Evolutionary conservation across 352 stramenopile genomes (phyloP).

Genomic region (Blastocystis sp.): DNA sequence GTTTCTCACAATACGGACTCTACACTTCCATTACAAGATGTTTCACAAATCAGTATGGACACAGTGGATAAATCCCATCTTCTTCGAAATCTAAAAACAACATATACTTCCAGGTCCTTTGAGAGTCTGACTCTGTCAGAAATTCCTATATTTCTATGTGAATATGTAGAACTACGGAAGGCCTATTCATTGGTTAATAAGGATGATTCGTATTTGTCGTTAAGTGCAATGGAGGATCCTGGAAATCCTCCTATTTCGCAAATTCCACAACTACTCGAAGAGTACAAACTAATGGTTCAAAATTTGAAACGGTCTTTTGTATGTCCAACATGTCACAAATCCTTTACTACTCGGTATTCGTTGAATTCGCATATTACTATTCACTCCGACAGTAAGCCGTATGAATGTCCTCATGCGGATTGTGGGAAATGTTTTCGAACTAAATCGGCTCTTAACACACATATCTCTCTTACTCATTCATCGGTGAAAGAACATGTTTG

Average conservation of each 20-base stretch:
- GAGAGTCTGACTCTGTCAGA: conserved; percentile 41
- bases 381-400: conserved; percentile 1
- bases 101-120: conserved; percentile 19
- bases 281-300: conserved; percentile 44
- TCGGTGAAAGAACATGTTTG: conserved; percentile 33
- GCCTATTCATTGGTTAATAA: neutral
- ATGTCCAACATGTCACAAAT: conserved; percentile 47
- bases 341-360: conserved; percentile 39
- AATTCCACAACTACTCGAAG: neutral
- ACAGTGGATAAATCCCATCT: neutral
- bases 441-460: conserved; percentile 24
- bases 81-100: neutral
- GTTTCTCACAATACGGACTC: neutral
- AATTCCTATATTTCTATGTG: conserved; percentile 5
- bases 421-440: conserved; percentile 49
- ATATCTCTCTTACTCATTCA: conserved; percentile 26
- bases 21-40: neutral
- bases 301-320: conserved; percentile 28
- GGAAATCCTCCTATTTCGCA: neutral
- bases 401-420: conserved; percentile 22
- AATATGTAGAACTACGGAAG: conserved; percentile 26
- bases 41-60: neutral
- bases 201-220: neutral
- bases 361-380: conserved; percentile 33
- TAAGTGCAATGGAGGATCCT: neutral